Conservation (phyloP, 2,329 filamentous ascomycete species). For the Ilyonectria destructans region DNA sequence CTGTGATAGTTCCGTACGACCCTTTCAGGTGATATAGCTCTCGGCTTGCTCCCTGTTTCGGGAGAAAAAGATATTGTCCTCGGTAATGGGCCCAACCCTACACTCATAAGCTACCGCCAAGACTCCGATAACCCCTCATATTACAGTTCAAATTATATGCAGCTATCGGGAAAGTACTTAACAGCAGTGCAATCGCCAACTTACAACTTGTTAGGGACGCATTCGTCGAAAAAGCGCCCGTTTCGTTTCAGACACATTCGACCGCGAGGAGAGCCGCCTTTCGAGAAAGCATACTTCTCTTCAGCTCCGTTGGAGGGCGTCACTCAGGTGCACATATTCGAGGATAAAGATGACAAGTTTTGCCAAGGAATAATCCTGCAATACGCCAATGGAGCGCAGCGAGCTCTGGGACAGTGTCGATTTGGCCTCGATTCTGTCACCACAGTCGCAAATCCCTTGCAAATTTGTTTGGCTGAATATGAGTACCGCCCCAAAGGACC, state of each 20-base stretch:
- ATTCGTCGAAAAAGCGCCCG: too few species aligned
- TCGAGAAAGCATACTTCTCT: background rate
- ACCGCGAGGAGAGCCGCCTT: too few species aligned
- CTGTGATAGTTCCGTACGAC: conserved; percentile 14
- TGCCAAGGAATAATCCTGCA: conserved; percentile 19
- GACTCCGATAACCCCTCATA: too few species aligned
- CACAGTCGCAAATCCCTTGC: background rate
- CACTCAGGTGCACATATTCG: conserved; percentile 6
- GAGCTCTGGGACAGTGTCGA: conserved; percentile 21
- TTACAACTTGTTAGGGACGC: too few species aligned
- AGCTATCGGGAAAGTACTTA: too few species aligned
- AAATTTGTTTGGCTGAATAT: background rate
- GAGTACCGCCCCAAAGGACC: too few species aligned
- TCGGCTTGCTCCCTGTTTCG: conserved; percentile 8
- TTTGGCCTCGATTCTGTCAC: background rate
- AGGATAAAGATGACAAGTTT: background rate
- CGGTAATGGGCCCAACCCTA: background rate
- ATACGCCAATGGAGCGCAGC: conserved; percentile 24
- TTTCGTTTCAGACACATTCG: too few species aligned
- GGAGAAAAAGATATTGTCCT: conserved; percentile 1
- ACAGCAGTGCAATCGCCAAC: too few species aligned
- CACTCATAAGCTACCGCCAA: conserved; percentile 16
- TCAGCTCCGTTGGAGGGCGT: conserved; percentile 11
- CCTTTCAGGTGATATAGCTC: conserved; percentile 18
- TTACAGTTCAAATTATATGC: too few species aligned